These are phyloP conservation scores for Cryphonectria parasitica DNA, from an alignment of 2,329 filamentous ascomycete species.

Conservation along the genomic window DNA sequence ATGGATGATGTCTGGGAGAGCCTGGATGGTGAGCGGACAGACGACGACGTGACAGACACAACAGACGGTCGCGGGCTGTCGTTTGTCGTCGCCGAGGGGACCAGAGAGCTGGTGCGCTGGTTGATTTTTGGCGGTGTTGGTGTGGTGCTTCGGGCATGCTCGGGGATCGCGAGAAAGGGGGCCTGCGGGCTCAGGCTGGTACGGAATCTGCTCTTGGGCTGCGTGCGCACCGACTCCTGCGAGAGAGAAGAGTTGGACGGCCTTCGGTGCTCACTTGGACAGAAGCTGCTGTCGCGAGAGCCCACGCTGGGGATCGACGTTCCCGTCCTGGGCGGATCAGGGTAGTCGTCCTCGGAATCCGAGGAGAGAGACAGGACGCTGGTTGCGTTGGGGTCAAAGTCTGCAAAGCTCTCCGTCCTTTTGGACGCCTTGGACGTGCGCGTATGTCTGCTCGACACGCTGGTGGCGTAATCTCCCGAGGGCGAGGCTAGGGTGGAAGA, in stretches of 20 bases:
- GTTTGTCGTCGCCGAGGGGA: slow-evolving; percentile 28
- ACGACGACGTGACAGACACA: slow-evolving; percentile 41
- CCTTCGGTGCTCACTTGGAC: slow-evolving; percentile 20
- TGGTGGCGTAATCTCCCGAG: slow-evolving; percentile 50
- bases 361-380: slow-evolving; percentile 62
- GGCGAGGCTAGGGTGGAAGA: slow-evolving; percentile 37
- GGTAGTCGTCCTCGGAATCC: slow-evolving; percentile 55
- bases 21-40: slow-evolving; percentile 39
- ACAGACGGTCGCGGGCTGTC: slow-evolving; percentile 43
- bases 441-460: slow-evolving; percentile 60
- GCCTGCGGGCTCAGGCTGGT: slow-evolving; percentile 46
- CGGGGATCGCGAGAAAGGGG: slow-evolving; percentile 49
- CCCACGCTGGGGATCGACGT: slow-evolving; percentile 38
- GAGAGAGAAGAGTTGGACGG: slow-evolving; percentile 25
- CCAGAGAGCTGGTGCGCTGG: slow-evolving; percentile 38
- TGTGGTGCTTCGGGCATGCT: slow-evolving; percentile 29
- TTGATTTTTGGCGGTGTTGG: slow-evolving; percentile 31
- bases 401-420: slow-evolving; percentile 52
- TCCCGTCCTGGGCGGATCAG: slow-evolving; percentile 40
- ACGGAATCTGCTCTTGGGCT: slow-evolving; percentile 33
- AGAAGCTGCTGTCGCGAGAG: slow-evolving; percentile 32
- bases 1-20: slow-evolving; percentile 34
- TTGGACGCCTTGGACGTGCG: slow-evolving; percentile 58
- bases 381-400: slow-evolving; percentile 56
- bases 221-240: slow-evolving; percentile 22